These are phyloP conservation scores for Nakazawaea holstii DNA, from an alignment of 805 yeast species.

Conservation along the genomic window DNA sequence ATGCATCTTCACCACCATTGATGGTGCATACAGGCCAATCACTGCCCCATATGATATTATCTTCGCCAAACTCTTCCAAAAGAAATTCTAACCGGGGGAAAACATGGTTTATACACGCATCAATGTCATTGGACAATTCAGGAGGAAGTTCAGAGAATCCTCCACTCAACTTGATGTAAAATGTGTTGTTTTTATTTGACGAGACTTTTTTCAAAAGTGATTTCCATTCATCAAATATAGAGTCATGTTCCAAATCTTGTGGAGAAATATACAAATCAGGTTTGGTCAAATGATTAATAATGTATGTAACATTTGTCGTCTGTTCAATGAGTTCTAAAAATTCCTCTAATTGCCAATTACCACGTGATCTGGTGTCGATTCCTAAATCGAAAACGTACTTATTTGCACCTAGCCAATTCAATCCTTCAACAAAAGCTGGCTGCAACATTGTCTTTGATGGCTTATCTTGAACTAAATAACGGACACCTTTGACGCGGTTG, in stretches of 20 bases:
- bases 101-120: slow-evolving; percentile 15
- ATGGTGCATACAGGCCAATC: slow-evolving; percentile 40
- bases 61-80: slow-evolving; percentile 25
- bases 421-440: slow-evolving; percentile 22
- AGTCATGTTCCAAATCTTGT: slow-evolving; percentile 5
- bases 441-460: slow-evolving; percentile 29
- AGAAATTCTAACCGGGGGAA: slow-evolving; percentile 29
- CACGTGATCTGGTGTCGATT: slow-evolving; percentile 31
- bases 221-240: slow-evolving; percentile 18
- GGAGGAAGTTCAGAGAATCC: slow-evolving; percentile 31
- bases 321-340: slow-evolving; percentile 22
- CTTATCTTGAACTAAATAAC: slow-evolving; percentile 39
- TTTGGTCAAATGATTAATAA: slow-evolving; percentile 38
- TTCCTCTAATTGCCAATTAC: slow-evolving; percentile 36
- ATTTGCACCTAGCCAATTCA: slow-evolving; percentile 27
- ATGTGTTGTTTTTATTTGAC: slow-evolving; percentile 12
- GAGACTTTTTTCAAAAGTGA: slow-evolving; percentile 18
- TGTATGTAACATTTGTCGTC: slow-evolving; percentile 24
- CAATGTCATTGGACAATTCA: slow-evolving; percentile 13
- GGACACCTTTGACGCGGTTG: slow-evolving; percentile 30
- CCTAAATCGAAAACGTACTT: slow-evolving; percentile 36
- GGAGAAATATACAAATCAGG: slow-evolving; percentile 25
- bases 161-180: slow-evolving; percentile 36
- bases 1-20: slow-evolving; percentile 10
- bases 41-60: slow-evolving; percentile 34